Evolutionary conservation across 352 stramenopile species (phyloP), one percentile per base, ranked within the genome.

Genomic region (Globisporangium megalacanthum): DNA sequence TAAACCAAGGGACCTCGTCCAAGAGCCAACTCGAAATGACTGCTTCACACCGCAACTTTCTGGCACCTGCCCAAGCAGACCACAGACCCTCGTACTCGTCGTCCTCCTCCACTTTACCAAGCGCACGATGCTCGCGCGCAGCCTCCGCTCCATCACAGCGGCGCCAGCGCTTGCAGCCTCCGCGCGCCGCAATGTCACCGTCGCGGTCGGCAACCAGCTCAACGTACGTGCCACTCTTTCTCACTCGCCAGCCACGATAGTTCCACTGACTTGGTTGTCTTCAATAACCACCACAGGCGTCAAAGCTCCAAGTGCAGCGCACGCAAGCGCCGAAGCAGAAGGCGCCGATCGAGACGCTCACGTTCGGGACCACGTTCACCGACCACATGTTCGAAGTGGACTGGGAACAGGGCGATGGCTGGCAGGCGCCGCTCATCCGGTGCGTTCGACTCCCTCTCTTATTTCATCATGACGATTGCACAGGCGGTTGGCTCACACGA

Each of bases 361-460:
- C 74, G 56, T 99, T 99, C 70, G 96, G 96, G 55, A 97, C 89
- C 56, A 95, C 85, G 7, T 97, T 99, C 72, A 92, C 91, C 20
- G 93, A 98, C 72, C 95, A 99, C 77, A 98, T 99, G 95, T 74
- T 99, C n/a, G 86, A 95, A 60, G 78, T 98, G 33, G 86, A 97
- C 68, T 98, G 89, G 82, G 77, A 88, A 49, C 63, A 82, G 61
- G 79, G 77, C 56, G 64, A 79, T 29, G 78, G 80, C 33, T 99
- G 96, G 96, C 61, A 75, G 49, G 74, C 72, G 48, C 94, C 95
- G 10, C 65, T 85, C 37, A 99, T 99, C 63, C 80, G 72, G 68
- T 74, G 49, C 41, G 58, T 60, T 11, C 6, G 13, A 29, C 4
- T 29, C 1, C 25, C 25, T 29, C 25, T 29, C 25, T 29, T 29